phyloP scores from a whole-genome alignment of 371 early-diverging fungal species.

The Mycotypha africana region DNA sequence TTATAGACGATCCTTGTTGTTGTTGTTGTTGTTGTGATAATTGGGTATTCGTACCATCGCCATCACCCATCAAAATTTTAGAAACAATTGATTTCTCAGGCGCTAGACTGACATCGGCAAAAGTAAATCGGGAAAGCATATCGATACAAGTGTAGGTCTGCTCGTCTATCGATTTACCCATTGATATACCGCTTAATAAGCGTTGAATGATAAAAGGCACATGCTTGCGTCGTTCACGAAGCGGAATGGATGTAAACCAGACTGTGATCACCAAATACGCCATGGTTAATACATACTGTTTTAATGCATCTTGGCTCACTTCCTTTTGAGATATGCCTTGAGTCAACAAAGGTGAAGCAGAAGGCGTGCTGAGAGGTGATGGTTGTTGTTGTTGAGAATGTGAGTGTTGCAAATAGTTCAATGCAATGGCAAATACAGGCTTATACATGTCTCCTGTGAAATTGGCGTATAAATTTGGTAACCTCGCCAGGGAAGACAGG shows the following conservation, averaged over 20 bases:
- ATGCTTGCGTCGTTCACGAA: conserved; percentile 72
- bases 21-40: too few species aligned
- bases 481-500: conserved; percentile 74
- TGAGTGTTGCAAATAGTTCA: conserved; percentile 81
- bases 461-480: conserved; percentile 79
- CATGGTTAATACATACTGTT: conserved; percentile 80
- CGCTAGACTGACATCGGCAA: conserved; percentile 66
- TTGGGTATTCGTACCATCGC: conserved; percentile 1
- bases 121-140: conserved; percentile 84
- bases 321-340: conserved; percentile 4
- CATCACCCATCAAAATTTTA: conserved; percentile 39
- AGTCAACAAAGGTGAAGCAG: conserved; percentile 10
- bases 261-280: conserved; percentile 88
- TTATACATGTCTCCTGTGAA: conserved; percentile 81
- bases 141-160: conserved; percentile 87
- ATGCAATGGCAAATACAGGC: conserved; percentile 87
- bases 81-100: conserved; percentile 42
- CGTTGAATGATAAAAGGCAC: conserved; percentile 78
- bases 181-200: conserved; percentile 52
- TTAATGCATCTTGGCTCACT: conserved; percentile 40
- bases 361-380: conserved; percentile 9
- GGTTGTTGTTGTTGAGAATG: conserved; percentile 37
- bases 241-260: conserved; percentile 79
- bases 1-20: conserved; percentile 5
- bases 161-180: conserved; percentile 58